phyloP scores from a whole-genome alignment of 768 basidiomycete species.

The Cytidiella melzeri region DNA sequence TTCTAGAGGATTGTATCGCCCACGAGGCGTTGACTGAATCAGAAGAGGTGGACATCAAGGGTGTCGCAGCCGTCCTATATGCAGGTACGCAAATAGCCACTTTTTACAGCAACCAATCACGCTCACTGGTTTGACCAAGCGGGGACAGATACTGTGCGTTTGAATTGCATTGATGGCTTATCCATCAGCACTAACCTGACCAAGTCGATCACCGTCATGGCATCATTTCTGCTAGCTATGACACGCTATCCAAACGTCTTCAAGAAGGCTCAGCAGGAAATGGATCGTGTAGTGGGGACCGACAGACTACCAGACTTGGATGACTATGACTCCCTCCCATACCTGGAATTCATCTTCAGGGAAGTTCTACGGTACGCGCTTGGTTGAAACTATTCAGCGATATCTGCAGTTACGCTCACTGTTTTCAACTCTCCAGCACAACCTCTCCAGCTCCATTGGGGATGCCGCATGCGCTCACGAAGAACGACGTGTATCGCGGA shows the following conservation, averaged over 20 bases:
- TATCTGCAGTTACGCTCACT: not conserved
- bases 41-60: not conserved
- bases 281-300: constrained; percentile 16
- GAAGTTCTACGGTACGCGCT: constrained; percentile 12
- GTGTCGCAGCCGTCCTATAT: not conserved
- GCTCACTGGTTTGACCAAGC: no score
- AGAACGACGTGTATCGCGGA: constrained; percentile 24
- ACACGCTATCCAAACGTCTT: constrained; percentile 13
- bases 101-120: no score
- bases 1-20: not conserved
- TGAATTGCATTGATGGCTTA: not conserved
- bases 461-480: constrained; percentile 16
- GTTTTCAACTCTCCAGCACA: not conserved
- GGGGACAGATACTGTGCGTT: constrained; percentile 1
- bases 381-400: not conserved
- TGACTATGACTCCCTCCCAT: constrained; percentile 16
- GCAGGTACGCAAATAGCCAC: not conserved
- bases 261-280: constrained; percentile 14
- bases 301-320: constrained; percentile 15
- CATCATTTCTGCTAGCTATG: constrained; percentile 12
- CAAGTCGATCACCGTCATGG: not conserved
- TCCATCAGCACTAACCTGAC: not conserved
- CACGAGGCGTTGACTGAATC: not conserved
- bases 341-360: constrained; percentile 14
- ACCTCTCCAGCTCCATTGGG: constrained; percentile 2